Percentiles rank a stretch among this genome's conserved stretches.
These are phyloP conservation scores for Saccharomycopsis lassenensis DNA, from an alignment of 805 yeast genomes.

Conservation along the genomic window DNA sequence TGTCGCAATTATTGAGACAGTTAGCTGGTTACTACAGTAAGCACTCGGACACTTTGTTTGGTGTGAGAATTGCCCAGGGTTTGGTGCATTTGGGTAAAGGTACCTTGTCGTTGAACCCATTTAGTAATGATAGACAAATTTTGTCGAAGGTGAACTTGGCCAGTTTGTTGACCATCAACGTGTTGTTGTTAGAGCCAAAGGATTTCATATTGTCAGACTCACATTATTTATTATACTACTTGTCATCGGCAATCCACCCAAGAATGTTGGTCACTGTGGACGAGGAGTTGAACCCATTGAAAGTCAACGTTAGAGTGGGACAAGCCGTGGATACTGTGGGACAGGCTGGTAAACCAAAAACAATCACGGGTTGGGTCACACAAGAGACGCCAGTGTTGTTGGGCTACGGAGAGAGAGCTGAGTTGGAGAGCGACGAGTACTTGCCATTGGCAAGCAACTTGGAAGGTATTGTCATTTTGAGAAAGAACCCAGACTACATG, in stretches of 20 bases:
- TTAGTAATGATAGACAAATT: constrained; percentile 78
- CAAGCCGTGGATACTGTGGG: constrained; percentile 99
- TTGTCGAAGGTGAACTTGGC: constrained; percentile 86
- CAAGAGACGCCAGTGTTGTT: constrained; percentile 94
- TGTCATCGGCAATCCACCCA: constrained; percentile 85
- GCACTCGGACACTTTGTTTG: constrained; percentile 82
- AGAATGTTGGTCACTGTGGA: constrained; percentile 89
- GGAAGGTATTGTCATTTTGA: constrained; percentile 89
- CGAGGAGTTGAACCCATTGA: constrained; percentile 72
- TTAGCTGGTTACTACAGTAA: constrained; percentile 87
- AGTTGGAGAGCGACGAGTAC: constrained; percentile 90
- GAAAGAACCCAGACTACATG: constrained; percentile 78
- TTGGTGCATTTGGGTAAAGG: constrained; percentile 94
- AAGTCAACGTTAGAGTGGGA: constrained; percentile 96
- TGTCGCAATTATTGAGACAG: constrained; percentile 91
- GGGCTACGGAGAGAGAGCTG: constrained; percentile 94
- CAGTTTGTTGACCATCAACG: constrained; percentile 71
- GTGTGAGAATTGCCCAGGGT: constrained; percentile 93
- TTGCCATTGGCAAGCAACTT: constrained; percentile 67
- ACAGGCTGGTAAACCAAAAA: constrained; percentile 98
- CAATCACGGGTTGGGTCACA: constrained; percentile 99
- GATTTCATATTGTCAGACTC: constrained; percentile 65
- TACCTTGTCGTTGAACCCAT: constrained; percentile 79
- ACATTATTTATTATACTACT: constrained; percentile 74
- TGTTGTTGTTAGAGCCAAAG: constrained; percentile 78